Evolutionary conservation across 1,284 basidiomycete species (phyloP), one percentile per base, ranked within the genome.

Genomic region (Macrocybe sp.): DNA sequence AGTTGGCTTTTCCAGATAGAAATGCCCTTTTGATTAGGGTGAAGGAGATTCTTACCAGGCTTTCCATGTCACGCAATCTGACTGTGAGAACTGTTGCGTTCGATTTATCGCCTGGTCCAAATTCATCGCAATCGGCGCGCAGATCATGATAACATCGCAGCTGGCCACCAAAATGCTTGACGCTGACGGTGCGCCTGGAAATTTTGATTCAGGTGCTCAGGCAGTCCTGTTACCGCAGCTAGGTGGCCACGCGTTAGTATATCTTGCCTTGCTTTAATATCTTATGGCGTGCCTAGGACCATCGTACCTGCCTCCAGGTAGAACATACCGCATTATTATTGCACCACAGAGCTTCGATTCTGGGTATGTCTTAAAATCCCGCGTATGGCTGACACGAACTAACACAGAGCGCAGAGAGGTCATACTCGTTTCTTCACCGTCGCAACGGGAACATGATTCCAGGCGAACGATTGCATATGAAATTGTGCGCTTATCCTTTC

Each of bases 81-180:
- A 75, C 81, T 30, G 85, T 86, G 51, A 45, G 64, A 52, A 29
- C 14, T 41, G 30, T 40, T 48, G 22, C 8, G 7, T 14, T 48
- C 37, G 36, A 48, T 41, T n/a, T 31, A 38, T 10, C 33, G 44
- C 42, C 43, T 33, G 22, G 22, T 14, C 43, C 29, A 44, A 45
- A 44, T 44, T 52, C 36, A 44, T 34, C 45, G 46, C 41, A 42
- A 49, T 29, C 10, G 11, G 32, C 30, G 37, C 51, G 28, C 37
- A 88, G 85, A 69, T 85, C 41, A 67, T 86, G 40, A 69, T 75
- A 33, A 87, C 84, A 3, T 81, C 79, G 34, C 85, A 89, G 60
- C 69, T 88, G 50, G 73, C 81, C 7, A 86, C 81, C 0, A 87
- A 83, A 58, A 65, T 86, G 53, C 62, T 85, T 41, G 75, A 77